phyloP scores from a whole-genome alignment of 495 filamentous ascomycete genomes.

The Tuber melanosporum region DNA sequence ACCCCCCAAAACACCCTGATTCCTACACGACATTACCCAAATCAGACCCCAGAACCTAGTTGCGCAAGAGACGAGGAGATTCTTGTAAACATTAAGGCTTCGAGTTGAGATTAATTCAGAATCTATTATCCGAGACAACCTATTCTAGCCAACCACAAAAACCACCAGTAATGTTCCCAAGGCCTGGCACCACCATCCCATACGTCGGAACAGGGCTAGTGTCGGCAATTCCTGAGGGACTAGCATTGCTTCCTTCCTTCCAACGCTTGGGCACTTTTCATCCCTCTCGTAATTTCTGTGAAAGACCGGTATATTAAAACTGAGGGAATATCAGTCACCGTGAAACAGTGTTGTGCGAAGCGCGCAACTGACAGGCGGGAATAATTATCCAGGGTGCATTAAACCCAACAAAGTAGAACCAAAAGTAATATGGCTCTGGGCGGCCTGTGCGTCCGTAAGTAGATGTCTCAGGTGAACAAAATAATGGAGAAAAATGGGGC shows the following conservation, averaged over 20 bases:
- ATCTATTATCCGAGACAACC: background rate
- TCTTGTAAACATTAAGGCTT: background rate
- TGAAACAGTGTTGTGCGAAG: background rate
- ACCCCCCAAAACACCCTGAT: background rate
- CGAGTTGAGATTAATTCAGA: background rate
- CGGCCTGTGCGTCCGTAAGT: slow-evolving; percentile 52
- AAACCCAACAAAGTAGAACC: slow-evolving; percentile 80
- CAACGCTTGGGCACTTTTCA: slow-evolving; percentile 7
- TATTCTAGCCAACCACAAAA: background rate
- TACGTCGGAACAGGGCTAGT: background rate
- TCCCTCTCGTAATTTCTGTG: slow-evolving; percentile 6
- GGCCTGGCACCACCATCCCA: background rate
- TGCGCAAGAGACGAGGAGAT: background rate
- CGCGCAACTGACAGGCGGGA: slow-evolving; percentile 47
- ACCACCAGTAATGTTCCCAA: background rate
- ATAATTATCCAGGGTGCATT: slow-evolving; percentile 83
- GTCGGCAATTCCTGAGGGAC: background rate
- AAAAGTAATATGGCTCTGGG: slow-evolving; percentile 76
- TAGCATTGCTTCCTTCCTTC: background rate
- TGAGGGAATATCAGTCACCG: slow-evolving; percentile 2
- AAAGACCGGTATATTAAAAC: slow-evolving; percentile 25
- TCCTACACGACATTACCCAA: background rate
- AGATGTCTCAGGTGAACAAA: background rate
- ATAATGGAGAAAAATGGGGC: slow-evolving; percentile 42
- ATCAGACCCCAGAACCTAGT: background rate